Percentiles rank a stretch among this genome's conserved stretches.
phyloP scores from a whole-genome alignment of 176 grass and related monocot genomes.

The Coix lacrymajobi region DNA sequence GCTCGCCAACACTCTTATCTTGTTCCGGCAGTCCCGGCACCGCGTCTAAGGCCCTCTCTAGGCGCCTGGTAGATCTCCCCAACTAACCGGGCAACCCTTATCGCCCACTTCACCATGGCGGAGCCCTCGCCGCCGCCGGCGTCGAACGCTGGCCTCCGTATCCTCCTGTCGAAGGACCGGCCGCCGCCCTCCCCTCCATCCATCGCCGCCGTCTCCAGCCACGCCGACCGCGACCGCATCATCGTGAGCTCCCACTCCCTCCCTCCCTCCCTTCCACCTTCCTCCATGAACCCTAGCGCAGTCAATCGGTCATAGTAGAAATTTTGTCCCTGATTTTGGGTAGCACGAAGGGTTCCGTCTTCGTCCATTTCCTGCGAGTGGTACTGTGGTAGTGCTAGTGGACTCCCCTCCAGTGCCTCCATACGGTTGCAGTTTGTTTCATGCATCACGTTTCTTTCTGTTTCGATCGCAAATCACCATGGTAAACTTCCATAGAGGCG shows the following conservation, averaged over 20 bases:
- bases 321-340: not conserved
- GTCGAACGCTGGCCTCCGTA: conserved; percentile 47
- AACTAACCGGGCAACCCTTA: not conserved
- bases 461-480: not conserved
- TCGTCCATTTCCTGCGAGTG: not conserved
- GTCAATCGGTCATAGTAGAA: not conserved
- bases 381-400: not conserved
- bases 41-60: not conserved
- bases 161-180: conserved; percentile 68
- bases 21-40: not conserved
- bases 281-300: conserved; percentile 2
- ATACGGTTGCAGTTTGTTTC: not conserved
- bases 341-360: not conserved
- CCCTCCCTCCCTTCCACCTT: not conserved
- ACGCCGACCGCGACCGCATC: conserved; percentile 83
- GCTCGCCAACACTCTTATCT: not conserved
- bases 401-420: not conserved
- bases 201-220: conserved; percentile 38
- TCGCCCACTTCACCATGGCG: conserved; percentile 13
- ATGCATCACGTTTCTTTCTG: not conserved
- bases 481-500: not conserved
- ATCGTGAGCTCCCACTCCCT: conserved; percentile 41
- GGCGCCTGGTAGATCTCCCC: not conserved
- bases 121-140: conserved; percentile 45
- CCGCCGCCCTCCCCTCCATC: not conserved